Conservation (phyloP, 176 grass and related monocot species). For the Oryza nivara region DNA sequence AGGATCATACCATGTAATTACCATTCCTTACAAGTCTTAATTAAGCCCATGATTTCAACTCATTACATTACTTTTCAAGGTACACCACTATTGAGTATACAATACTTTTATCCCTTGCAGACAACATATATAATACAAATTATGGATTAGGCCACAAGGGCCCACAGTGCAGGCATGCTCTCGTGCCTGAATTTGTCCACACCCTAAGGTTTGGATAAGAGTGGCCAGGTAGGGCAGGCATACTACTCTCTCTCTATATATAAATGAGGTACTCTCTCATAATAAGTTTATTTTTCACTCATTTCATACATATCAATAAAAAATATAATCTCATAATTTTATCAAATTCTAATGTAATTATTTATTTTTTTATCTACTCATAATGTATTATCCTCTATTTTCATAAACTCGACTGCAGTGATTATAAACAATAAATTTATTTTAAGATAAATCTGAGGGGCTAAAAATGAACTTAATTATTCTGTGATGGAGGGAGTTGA, state of each 20-base stretch:
- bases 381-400: too few relatives aligned
- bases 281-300: too few relatives aligned
- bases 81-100: not conserved
- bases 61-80: not conserved
- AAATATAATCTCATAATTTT: too few relatives aligned
- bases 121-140: not conserved
- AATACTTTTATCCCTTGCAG: not conserved
- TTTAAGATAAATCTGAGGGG: too few relatives aligned
- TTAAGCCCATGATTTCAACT: not conserved
- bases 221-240: not conserved
- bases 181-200: slow-evolving; percentile 16
- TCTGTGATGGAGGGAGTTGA: not conserved
- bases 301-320: too few relatives aligned
- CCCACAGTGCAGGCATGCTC: not conserved
- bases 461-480: too few relatives aligned
- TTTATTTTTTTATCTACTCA: too few relatives aligned
- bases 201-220: slow-evolving; percentile 39
- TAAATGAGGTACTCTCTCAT: too few relatives aligned
- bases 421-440: too few relatives aligned
- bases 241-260: too few relatives aligned
- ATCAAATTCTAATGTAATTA: too few relatives aligned
- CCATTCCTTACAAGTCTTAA: not conserved
- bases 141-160: not conserved
- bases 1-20: not conserved
- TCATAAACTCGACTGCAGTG: too few relatives aligned